Conservation (phyloP, 2,329 filamentous ascomycete species). For the Exophiala sp. region DNA sequence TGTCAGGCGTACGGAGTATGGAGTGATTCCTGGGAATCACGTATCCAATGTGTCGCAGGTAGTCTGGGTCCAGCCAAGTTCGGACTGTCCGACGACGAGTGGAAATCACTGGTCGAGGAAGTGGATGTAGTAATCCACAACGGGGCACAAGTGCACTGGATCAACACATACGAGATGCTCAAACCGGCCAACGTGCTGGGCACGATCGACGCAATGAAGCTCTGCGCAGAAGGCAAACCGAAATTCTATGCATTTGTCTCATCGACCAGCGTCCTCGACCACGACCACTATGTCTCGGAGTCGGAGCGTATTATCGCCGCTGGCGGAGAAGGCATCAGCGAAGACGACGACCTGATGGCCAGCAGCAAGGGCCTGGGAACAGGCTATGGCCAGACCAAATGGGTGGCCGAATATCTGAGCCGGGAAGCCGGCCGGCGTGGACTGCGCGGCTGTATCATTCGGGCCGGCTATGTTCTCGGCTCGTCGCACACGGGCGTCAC, state of each 20-base stretch:
- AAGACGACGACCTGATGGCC: slow-evolving; percentile 71
- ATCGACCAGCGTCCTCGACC: slow-evolving; percentile 77
- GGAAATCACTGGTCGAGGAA: slow-evolving; percentile 58
- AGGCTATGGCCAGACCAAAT: slow-evolving; percentile 89
- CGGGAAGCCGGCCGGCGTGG: slow-evolving; percentile 73
- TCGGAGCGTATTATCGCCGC: slow-evolving; percentile 57
- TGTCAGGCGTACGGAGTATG: slow-evolving; percentile 75
- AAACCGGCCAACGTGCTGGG: slow-evolving; percentile 71
- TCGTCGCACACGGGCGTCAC: slow-evolving; percentile 63
- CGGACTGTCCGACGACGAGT: slow-evolving; percentile 61
- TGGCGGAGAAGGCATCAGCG: slow-evolving; percentile 61
- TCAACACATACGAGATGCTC: slow-evolving; percentile 67
- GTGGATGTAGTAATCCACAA: slow-evolving; percentile 77
- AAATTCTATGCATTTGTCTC: slow-evolving; percentile 78
- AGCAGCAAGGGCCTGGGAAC: slow-evolving; percentile 71
- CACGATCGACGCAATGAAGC: slow-evolving; percentile 67
- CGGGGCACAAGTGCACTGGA: slow-evolving; percentile 73
- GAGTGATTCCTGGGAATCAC: slow-evolving; percentile 59
- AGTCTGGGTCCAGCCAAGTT: slow-evolving; percentile 68
- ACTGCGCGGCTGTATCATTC: slow-evolving; percentile 66
- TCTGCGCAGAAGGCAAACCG: slow-evolving; percentile 69
- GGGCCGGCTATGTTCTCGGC: slow-evolving; percentile 80
- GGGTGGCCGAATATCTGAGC: slow-evolving; percentile 67
- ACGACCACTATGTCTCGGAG: slow-evolving; percentile 69
- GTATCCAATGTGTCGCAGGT: slow-evolving; percentile 64